Evolutionary conservation across 2,329 filamentous ascomycete genomes (phyloP).

Genomic region (Ascosphaera pollenicola): DNA sequence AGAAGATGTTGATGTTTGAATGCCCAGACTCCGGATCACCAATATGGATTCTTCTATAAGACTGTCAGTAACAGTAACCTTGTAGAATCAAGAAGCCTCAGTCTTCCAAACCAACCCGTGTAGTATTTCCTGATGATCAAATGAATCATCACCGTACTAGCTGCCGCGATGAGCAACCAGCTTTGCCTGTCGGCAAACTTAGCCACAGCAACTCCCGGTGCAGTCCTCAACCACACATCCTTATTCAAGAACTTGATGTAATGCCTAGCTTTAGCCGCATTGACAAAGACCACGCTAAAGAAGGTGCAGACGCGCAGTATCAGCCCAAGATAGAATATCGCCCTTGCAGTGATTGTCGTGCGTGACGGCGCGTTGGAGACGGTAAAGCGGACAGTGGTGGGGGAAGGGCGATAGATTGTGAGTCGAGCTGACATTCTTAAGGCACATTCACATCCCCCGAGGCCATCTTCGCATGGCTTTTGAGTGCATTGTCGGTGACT

Average conservation of each 20-base stretch:
- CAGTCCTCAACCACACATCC: slow-evolving; percentile 14
- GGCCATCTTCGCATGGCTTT: too few species aligned
- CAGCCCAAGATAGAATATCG: slow-evolving; percentile 22
- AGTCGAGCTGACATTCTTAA: slow-evolving; percentile 44
- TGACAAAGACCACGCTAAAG: slow-evolving; percentile 16
- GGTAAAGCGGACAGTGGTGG: slow-evolving; percentile 79
- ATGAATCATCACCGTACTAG: slow-evolving; percentile 20
- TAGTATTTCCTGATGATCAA: slow-evolving; percentile 26
- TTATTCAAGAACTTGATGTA: slow-evolving; percentile 10
- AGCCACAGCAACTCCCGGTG: slow-evolving; percentile 12
- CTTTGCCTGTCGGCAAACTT: slow-evolving; percentile 17
- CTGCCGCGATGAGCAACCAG: slow-evolving; percentile 20
- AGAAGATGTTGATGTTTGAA: slow-evolving; percentile 62
- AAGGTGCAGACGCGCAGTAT: slow-evolving; percentile 24
- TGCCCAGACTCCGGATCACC: slow-evolving; percentile 68
- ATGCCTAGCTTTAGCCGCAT: slow-evolving; percentile 13
- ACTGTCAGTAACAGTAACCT: slow-evolving; percentile 25
- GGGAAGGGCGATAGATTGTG: slow-evolving; percentile 35
- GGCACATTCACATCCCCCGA: too few species aligned
- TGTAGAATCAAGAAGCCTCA: slow-evolving; percentile 12
- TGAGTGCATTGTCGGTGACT: too few species aligned
- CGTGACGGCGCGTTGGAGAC: slow-evolving; percentile 53
- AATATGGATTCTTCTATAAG: slow-evolving; percentile 61
- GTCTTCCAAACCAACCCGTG: slow-evolving; percentile 21
- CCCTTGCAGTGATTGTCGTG: slow-evolving; percentile 23